These are phyloP conservation scores for Diplodia sapinea DNA, from an alignment of 2,329 filamentous ascomycete species.

Conservation along the genomic window DNA sequence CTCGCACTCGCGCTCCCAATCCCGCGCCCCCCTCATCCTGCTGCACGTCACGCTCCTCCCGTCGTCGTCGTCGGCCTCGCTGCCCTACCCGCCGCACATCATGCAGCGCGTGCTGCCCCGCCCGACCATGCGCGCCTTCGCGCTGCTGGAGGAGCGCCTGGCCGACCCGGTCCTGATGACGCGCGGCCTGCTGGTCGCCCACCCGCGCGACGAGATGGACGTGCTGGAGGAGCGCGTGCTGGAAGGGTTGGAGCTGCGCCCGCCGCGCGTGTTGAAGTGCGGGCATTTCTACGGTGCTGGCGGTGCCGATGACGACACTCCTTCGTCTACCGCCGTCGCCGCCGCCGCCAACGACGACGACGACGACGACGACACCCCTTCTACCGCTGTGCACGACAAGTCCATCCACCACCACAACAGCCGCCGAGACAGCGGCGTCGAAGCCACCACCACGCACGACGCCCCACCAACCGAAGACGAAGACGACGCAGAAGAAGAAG, in stretches of 20 bases:
- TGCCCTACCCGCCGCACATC: slow-evolving; percentile 49
- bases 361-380: slow-evolving; percentile 49
- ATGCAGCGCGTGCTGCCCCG: slow-evolving; percentile 57
- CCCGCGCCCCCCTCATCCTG: slow-evolving; percentile 68
- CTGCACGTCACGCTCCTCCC: slow-evolving; percentile 79
- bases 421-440: slow-evolving; percentile 12
- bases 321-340: no score
- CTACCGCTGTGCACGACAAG: slow-evolving; percentile 34
- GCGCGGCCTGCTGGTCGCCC: slow-evolving; percentile 75
- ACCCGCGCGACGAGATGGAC: slow-evolving; percentile 81
- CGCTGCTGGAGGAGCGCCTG: slow-evolving; percentile 67
- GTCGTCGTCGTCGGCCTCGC: slow-evolving; percentile 59
- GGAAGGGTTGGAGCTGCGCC: slow-evolving; percentile 73
- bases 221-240: slow-evolving; percentile 77
- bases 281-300: slow-evolving; percentile 69
- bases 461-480: no score
- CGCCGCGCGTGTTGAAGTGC: slow-evolving; percentile 74
- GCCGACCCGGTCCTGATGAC: slow-evolving; percentile 72
- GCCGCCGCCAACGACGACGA: slow-evolving; percentile 36
- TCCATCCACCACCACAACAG: no score
- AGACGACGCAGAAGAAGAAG: slow-evolving; percentile 35
- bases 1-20: background rate
- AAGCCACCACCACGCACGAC: background rate
- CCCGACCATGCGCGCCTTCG: slow-evolving; percentile 65
- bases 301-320: no score